A percentile compares a stretch with the other conserved stretches of the same genome.
These are phyloP conservation scores for Lachancea sp. DNA, from an alignment of 805 yeast species.

Conservation along the genomic window DNA sequence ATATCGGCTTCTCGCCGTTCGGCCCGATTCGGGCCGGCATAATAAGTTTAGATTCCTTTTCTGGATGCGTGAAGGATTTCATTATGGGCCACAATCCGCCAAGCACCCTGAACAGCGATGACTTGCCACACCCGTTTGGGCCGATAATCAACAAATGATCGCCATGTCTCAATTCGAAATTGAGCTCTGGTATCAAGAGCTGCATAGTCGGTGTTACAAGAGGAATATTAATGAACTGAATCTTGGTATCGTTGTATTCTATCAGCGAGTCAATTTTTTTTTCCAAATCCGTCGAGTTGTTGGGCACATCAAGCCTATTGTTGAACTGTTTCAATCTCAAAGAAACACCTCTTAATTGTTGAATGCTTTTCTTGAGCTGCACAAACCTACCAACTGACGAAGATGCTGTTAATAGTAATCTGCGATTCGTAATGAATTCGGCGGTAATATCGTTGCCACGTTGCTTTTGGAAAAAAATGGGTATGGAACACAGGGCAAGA, in stretches of 20 bases:
- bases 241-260: conserved; percentile 49
- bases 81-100: conserved; percentile 92
- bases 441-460: conserved; percentile 47
- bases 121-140: conserved; percentile 94
- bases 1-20: conserved; percentile 43
- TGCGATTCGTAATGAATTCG: conserved; percentile 82
- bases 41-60: conserved; percentile 40
- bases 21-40: conserved; percentile 26
- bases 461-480: conserved; percentile 59
- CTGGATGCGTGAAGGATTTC: conserved; percentile 54
- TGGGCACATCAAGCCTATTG: conserved; percentile 39
- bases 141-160: conserved; percentile 86
- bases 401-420: conserved; percentile 75
- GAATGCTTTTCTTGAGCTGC: conserved; percentile 75
- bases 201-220: conserved; percentile 81
- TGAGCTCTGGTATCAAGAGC: conserved; percentile 55
- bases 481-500: conserved; percentile 76
- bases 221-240: conserved; percentile 70
- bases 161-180: conserved; percentile 71
- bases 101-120: conserved; percentile 80
- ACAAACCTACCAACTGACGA: conserved; percentile 84
- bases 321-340: conserved; percentile 66
- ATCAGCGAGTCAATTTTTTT: conserved; percentile 26
- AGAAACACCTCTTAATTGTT: conserved; percentile 79
- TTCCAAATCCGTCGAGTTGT: conserved; percentile 15